Conservation (phyloP, 495 filamentous ascomycete species). For the Pseudevernia furfuracea region DNA sequence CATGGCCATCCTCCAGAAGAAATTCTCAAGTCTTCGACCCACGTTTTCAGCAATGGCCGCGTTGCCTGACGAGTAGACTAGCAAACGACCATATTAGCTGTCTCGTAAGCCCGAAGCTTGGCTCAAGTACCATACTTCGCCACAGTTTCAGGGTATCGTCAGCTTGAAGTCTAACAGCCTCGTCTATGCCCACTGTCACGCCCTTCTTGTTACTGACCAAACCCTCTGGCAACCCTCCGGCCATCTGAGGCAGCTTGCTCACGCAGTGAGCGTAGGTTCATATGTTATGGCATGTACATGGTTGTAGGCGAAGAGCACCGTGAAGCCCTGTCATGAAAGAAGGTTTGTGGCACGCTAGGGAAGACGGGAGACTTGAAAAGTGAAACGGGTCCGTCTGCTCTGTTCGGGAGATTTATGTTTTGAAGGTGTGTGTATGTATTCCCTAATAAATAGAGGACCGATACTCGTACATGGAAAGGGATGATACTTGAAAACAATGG, state of each 20-base stretch:
- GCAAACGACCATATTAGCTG: background rate
- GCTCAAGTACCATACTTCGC: slow-evolving; percentile 35
- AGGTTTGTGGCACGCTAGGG: background rate
- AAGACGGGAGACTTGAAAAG: no score
- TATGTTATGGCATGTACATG: slow-evolving; percentile 9
- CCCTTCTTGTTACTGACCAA: slow-evolving; percentile 37
- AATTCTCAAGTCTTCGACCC: slow-evolving; percentile 42
- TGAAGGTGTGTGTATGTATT: no score
- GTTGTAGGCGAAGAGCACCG: background rate
- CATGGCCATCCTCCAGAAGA: slow-evolving; percentile 49
- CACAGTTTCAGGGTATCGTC: slow-evolving; percentile 39
- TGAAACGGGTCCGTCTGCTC: no score
- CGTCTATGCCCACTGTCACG: slow-evolving; percentile 30
- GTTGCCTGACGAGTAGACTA: slow-evolving; percentile 40
- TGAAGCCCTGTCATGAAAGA: slow-evolving; percentile 6
- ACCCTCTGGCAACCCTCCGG: slow-evolving; percentile 48
- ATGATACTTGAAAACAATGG: background rate
- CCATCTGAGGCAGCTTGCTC: slow-evolving; percentile 28
- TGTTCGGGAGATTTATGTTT: no score
- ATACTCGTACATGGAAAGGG: background rate
- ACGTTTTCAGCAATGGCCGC: slow-evolving; percentile 34
- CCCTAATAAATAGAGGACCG: background rate
- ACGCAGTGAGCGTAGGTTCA: slow-evolving; percentile 7
- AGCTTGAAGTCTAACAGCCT: slow-evolving; percentile 30
- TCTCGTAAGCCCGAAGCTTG: background rate